Conservation (phyloP, 495 filamentous ascomycete species). For the Schizothecium vesticola region DNA sequence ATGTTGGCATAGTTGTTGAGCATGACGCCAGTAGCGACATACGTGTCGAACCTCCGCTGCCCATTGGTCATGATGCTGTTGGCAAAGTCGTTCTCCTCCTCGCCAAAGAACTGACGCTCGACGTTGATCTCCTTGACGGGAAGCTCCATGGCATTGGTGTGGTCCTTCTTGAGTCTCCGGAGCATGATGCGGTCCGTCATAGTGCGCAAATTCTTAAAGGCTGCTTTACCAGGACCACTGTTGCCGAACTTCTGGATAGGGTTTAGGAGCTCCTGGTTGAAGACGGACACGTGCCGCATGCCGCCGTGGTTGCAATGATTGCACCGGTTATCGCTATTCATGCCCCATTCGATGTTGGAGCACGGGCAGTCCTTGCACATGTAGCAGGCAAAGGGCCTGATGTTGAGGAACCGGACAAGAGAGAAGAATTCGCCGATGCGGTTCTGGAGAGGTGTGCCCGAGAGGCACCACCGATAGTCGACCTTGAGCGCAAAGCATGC, state of each 20-base stretch:
- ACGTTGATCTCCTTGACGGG: conserved; percentile 90
- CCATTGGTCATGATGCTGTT: conserved; percentile 88
- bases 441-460: conserved; percentile 91
- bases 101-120: conserved; percentile 90
- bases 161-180: conserved; percentile 83
- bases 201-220: conserved; percentile 73
- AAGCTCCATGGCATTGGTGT: conserved; percentile 88
- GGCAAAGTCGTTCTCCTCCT: conserved; percentile 93
- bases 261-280: conserved; percentile 92
- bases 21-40: conserved; percentile 88
- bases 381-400: conserved; percentile 85
- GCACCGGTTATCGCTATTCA: conserved; percentile 63
- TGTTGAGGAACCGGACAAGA: conserved; percentile 80
- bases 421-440: conserved; percentile 98
- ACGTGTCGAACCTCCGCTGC: conserved; percentile 84
- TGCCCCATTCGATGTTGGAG: conserved; percentile 74
- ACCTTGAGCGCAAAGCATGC: conserved; percentile 86
- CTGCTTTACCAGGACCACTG: conserved; percentile 51
- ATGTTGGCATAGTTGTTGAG: conserved; percentile 95
- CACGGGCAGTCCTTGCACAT: conserved; percentile 84
- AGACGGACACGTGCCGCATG: conserved; percentile 85
- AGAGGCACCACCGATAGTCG: conserved; percentile 89
- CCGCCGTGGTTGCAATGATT: conserved; percentile 57
- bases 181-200: conserved; percentile 91
- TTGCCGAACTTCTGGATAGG: conserved; percentile 60